These are phyloP conservation scores for Acanthamoeba sp. DNA, from an alignment of 208 protist genomes.

Conservation along the genomic window DNA sequence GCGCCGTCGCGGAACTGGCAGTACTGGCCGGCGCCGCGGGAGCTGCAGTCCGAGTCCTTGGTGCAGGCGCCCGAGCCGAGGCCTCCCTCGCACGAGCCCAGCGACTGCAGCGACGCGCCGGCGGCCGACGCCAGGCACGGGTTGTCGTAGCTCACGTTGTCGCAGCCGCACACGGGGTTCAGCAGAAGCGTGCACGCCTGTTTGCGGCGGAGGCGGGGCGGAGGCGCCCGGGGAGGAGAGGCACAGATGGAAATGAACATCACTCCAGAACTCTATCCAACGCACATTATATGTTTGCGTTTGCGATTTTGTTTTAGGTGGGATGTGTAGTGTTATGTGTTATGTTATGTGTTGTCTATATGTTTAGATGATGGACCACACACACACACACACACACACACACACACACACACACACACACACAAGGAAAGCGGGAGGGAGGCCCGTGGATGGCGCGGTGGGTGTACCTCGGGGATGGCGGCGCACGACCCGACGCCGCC, in stretches of 20 bases:
- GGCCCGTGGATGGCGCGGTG: no score
- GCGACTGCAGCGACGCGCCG: background rate
- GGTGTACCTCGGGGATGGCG: background rate
- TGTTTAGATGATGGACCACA: background rate
- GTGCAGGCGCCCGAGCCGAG: background rate
- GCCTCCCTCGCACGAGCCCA: background rate
- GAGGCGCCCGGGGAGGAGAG: background rate
- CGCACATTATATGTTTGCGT: background rate
- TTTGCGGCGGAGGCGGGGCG: no score
- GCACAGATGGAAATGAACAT: background rate
- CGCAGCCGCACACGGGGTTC: constrained; percentile 46
- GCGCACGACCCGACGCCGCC: background rate
- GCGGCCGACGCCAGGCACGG: background rate
- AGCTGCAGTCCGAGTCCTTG: background rate
- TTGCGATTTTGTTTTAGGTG: no score
- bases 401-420: background rate
- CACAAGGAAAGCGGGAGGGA: no score
- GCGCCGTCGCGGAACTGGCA: constrained; percentile 20
- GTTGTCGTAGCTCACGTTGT: constrained; percentile 34
- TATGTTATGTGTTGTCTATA: no score
- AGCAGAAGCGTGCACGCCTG: background rate
- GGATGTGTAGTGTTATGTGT: no score
- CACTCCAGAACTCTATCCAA: no score
- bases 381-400: background rate
- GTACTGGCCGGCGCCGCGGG: background rate